Conservation (phyloP, 148 eudicot genomes). For the Fagopyrum tataricum region DNA sequence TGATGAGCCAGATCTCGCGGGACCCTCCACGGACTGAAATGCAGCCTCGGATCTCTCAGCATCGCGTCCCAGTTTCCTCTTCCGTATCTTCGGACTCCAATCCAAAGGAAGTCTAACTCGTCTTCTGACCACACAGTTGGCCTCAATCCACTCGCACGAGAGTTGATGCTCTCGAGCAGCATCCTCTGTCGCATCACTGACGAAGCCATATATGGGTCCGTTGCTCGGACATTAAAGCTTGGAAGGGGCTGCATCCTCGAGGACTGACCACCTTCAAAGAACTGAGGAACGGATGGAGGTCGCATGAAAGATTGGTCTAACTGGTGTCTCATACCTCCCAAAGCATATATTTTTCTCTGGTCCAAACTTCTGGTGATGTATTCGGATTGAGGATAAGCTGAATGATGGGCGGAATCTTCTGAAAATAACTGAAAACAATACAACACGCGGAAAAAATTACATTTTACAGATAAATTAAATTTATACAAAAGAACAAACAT, state of each 20-base stretch:
- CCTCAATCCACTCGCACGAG: conserved; percentile 33
- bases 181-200: conserved; percentile 29
- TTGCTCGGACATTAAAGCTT: no score
- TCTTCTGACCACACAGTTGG: conserved; percentile 49
- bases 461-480: no score
- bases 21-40: conserved; percentile 44
- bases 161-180: conserved; percentile 36
- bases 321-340: conserved; percentile 13
- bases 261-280: conserved; percentile 2
- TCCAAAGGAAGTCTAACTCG: conserved; percentile 63
- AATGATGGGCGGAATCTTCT: conserved; percentile 22
- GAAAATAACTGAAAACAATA: conserved; percentile 35
- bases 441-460: not conserved
- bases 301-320: conserved; percentile 17
- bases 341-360: conserved; percentile 11
- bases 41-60: conserved; percentile 49
- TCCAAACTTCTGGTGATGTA: conserved; percentile 15
- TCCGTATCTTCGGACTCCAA: conserved; percentile 63
- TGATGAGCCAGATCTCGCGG: conserved; percentile 42
- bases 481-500: no score
- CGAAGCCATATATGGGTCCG: not conserved
- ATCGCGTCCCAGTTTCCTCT: conserved; percentile 63
- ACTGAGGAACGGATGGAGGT: conserved; percentile 26
- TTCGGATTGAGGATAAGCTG: conserved; percentile 16
- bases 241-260: no score